Conservation (phyloP, 164 flowering plant species). For the Stephania japonica region DNA sequence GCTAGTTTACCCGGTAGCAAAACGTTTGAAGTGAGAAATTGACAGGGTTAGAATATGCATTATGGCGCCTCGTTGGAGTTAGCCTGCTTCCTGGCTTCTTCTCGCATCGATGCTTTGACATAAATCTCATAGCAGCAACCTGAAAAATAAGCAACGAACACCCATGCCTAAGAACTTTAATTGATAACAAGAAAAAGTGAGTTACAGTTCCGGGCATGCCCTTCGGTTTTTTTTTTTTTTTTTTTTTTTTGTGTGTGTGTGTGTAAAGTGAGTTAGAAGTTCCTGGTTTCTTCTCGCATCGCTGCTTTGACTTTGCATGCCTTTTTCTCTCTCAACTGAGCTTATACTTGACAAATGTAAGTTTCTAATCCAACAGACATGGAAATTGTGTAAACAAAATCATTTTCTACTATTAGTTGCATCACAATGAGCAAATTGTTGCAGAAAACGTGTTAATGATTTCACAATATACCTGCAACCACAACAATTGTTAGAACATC, state of each 20-base stretch:
- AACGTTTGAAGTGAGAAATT: slow-evolving; percentile 3
- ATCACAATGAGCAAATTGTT: no score
- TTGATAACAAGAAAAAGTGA: not conserved
- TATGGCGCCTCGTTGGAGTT: slow-evolving; percentile 19
- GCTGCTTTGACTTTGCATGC: not conserved
- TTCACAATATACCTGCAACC: slow-evolving; percentile 57
- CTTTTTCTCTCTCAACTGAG: not conserved
- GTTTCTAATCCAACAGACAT: not conserved
- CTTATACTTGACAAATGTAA: not conserved
- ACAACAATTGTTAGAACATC: slow-evolving; percentile 70
- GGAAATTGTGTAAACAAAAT: not conserved
- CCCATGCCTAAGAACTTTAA: not conserved
- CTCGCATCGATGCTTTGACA: slow-evolving; percentile 22
- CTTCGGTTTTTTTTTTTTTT: not conserved
- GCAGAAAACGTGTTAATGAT: not conserved
- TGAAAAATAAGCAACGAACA: slow-evolving; percentile 24
- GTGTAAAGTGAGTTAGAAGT: no score
- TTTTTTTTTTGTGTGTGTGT: no score
- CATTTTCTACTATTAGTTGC: no score
- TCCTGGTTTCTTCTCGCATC: no score
- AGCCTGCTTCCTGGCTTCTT: slow-evolving; percentile 44
- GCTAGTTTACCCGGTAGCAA: not conserved
- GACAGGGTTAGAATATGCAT: slow-evolving; percentile 19
- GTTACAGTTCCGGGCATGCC: not conserved
- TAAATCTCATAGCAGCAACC: slow-evolving; percentile 73